Evolutionary conservation across 768 basidiomycete genomes (phyloP).

Genomic region (Lentinus tigrinus): DNA sequence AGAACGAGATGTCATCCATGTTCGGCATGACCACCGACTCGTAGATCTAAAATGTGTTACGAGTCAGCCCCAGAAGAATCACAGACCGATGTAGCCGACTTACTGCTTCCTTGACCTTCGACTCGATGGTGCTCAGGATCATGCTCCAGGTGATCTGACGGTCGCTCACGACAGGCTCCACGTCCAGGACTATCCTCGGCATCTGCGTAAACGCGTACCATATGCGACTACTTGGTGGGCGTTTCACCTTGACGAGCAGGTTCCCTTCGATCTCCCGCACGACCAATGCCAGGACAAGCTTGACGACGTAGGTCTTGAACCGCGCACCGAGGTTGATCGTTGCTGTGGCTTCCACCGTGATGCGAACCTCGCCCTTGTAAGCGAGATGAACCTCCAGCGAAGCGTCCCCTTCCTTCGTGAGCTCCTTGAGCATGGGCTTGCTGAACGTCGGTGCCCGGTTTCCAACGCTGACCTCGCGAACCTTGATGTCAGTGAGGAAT

Average conservation of each 20-base stretch:
- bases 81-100: constrained; percentile 27
- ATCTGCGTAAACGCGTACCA: constrained; percentile 95
- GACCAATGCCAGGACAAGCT: constrained; percentile 85
- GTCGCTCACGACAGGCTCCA: constrained; percentile 93
- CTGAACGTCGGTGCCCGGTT: constrained; percentile 81
- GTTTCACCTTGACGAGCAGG: constrained; percentile 83
- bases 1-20: constrained; percentile 98
- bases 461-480: constrained; percentile 89
- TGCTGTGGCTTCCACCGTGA: constrained; percentile 87
- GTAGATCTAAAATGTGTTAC: constrained; percentile 56
- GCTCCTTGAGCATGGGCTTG: constrained; percentile 98
- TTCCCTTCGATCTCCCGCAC: constrained; percentile 91
- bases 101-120: constrained; percentile 84
- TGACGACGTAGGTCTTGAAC: constrained; percentile 88
- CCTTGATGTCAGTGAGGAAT: constrained; percentile 81
- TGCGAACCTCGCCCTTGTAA: constrained; percentile 86
- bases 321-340: constrained; percentile 80
- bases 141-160: constrained; percentile 93
- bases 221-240: constrained; percentile 92
- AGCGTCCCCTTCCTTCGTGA: constrained; percentile 92
- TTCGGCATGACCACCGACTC: constrained; percentile 95
- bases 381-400: constrained; percentile 81
- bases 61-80: background rate
- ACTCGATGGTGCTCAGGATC: constrained; percentile 88
- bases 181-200: constrained; percentile 84